phyloP scores from a whole-genome alignment of 352 stramenopile species.

The Pythium graminicola region DNA sequence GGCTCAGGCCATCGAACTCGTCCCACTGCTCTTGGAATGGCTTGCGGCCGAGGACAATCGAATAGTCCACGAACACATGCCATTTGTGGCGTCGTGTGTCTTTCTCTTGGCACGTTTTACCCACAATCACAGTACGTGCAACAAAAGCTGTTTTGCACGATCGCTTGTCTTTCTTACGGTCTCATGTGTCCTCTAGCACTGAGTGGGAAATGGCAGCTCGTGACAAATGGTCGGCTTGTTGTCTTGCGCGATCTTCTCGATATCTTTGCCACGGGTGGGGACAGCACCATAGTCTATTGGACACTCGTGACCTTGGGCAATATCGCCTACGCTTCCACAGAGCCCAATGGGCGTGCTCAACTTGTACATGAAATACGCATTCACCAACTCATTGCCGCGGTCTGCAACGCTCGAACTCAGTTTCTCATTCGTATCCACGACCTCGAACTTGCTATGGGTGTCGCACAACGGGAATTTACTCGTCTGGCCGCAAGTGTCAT shows the following conservation, averaged over 20 bases:
- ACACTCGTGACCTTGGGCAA: constrained; percentile 45
- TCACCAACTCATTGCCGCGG: constrained; percentile 30
- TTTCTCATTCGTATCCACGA: constrained; percentile 43
- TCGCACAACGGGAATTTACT: constrained; percentile 27
- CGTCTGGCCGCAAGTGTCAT: constrained; percentile 42
- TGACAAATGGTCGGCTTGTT: constrained; percentile 28
- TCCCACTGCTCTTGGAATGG: constrained; percentile 8
- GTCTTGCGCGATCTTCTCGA: constrained; percentile 37
- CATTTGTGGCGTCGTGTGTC: constrained; percentile 40
- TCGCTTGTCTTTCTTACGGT: not conserved
- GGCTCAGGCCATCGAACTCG: constrained; percentile 10
- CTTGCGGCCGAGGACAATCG: constrained; percentile 20
- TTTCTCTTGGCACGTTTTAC: constrained; percentile 52
- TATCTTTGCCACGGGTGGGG: constrained; percentile 24
- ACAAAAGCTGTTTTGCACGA: not conserved
- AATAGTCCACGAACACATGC: constrained; percentile 25
- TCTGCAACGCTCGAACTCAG: constrained; percentile 36
- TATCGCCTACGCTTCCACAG: constrained; percentile 31
- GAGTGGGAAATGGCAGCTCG: constrained; percentile 34
- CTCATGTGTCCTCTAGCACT: not conserved
- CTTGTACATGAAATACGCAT: constrained; percentile 18
- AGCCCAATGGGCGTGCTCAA: constrained; percentile 13
- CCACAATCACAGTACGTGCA: constrained; percentile 47
- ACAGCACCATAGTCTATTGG: constrained; percentile 52
- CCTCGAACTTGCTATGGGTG: constrained; percentile 36